Base-by-base conservation (phyloP, 75 land plant genomes). In the Selaginella tamariscina region DNA sequence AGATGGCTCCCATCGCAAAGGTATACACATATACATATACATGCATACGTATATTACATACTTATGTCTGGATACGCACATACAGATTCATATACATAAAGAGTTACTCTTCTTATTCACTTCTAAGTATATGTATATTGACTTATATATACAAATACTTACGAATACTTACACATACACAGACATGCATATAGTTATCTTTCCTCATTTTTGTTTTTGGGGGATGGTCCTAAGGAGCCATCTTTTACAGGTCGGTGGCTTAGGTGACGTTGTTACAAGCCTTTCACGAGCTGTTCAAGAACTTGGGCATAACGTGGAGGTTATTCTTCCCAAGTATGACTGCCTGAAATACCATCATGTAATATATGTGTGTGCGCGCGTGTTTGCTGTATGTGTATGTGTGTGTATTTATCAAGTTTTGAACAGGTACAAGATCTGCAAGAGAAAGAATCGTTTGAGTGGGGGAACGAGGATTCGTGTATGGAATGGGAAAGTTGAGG, bases 401-500 rank as follows among this genome's bases (percentile, higher is more conserved):
- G 49, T 39, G 11, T 5, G 49, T 5, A 5, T 15, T 39, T 5
- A 39, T 15, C 49, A 39, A 5, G 49, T 39, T 5, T 5, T 15
- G 15, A 39, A 39, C 64, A 90, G 96, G 84, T 90, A 57, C 77
- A 74, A 23, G 81, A 85, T 56, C 66, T 90, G 0, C 76, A 80
- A 2, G 84, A 71, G 67, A 65, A 32, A 64, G 29, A 31, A 1
- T 73, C 74, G 67, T 87, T 73, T 73, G 29, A 24, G n/a, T 87
- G 79, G 84, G 80, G 88, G 88, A 18, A 80, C 84, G 54, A 83
- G 81, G 72, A 80, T 90, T 27, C 87, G 84, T 73, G 84, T 87
- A 33, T 90, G 91, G 91, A 66, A 64, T 74, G 96, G 96, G 49
- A 85, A 79, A 31, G 96, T 90, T 55, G 86, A 85, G 73, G 96